Evolutionary conservation across 345 rosid genomes (phyloP), one percentile per base, ranked within the genome.

Genomic region (Sonneratia caseolaris): DNA sequence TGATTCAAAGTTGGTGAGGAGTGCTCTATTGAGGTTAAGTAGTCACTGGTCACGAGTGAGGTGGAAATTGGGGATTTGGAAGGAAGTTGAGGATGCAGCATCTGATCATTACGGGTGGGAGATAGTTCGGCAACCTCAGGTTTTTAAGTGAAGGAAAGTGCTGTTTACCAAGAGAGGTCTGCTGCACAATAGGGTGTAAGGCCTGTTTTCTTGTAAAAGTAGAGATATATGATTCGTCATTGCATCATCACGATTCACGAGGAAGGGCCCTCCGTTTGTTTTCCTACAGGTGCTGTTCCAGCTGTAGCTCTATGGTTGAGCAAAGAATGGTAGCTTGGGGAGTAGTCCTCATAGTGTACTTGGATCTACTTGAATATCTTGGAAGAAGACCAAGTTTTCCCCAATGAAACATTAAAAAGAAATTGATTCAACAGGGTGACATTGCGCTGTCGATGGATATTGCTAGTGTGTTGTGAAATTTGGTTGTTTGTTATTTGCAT

Each of bases 1-100:
- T 65, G 83, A 88, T 76, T 76, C 76, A 21, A 64, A 68, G 35
- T 64, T 64, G 36, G 81, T 80, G 64, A 72, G 74, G 38, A 57
- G 51, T 18, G 69, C 86, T 61, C 76, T 88, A 64, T 73, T 83
- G 9, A 74, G 75, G n/a, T 92, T 90, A 73, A 73, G 70, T 16
- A 71, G 66, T 72, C 75, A 77, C 53, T 74, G 73, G 57, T 83
- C 86, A 21, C 75, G 76, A 47, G 73, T 89, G 32, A 86, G 81
- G 72, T 89, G 93, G 97, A 86, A 76, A 79, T 82, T 90, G 88
- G 92, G 89, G 76, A 75, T 76, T 37, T 86, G 88, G 87, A 82
- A 79, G 71, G 82, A 82, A 74, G 88, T 82, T 42, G 66, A 78
- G 22, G 69, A 77, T 67, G 81, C 78, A 19, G 72, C 73, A 3